Evolutionary conservation across 169 alveolate genomes (phyloP).

Genomic region (Plasmodium falciparum): DNA sequence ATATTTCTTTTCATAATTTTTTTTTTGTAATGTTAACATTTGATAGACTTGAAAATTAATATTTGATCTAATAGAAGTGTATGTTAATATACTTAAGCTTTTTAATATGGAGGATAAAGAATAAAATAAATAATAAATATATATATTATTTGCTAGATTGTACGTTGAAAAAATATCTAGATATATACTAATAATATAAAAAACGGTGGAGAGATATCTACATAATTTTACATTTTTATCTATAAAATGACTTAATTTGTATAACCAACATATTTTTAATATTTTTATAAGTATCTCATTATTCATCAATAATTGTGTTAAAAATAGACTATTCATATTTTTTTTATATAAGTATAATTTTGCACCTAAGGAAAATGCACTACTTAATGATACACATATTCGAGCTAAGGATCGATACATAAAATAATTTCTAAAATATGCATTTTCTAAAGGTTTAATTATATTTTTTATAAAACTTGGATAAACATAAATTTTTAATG

Average conservation of each 20-base stretch:
- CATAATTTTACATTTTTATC: slow-evolving; percentile 63
- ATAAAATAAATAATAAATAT: slow-evolving; percentile 10
- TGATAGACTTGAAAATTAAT: slow-evolving; percentile 25
- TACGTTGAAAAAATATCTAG: slow-evolving; percentile 31
- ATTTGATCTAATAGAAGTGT: slow-evolving; percentile 42
- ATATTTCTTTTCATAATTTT: background rate
- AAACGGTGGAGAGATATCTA: slow-evolving; percentile 48
- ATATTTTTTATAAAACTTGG: slow-evolving; percentile 45
- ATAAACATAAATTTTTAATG: slow-evolving; percentile 6
- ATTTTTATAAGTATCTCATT: slow-evolving; percentile 64
- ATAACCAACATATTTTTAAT: slow-evolving; percentile 51
- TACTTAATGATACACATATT: slow-evolving; percentile 70
- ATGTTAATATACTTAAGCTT: slow-evolving; percentile 45
- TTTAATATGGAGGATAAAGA: slow-evolving; percentile 42
- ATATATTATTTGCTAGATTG: slow-evolving; percentile 22
- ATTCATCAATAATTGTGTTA: slow-evolving; percentile 34
- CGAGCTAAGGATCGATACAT: slow-evolving; percentile 55
- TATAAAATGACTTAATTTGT: slow-evolving; percentile 39
- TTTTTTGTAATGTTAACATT: slow-evolving; percentile 17
- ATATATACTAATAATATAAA: slow-evolving; percentile 51
- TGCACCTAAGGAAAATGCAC: slow-evolving; percentile 61
- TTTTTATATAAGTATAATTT: slow-evolving; percentile 27
- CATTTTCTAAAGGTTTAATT: slow-evolving; percentile 34
- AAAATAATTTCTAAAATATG: slow-evolving; percentile 27
- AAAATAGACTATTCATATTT: slow-evolving; percentile 19